A percentile compares a stretch with the other conserved stretches of the same genome.
Conservation (phyloP, 495 filamentous ascomycete genomes). For the Bathelium albidoporum region DNA sequence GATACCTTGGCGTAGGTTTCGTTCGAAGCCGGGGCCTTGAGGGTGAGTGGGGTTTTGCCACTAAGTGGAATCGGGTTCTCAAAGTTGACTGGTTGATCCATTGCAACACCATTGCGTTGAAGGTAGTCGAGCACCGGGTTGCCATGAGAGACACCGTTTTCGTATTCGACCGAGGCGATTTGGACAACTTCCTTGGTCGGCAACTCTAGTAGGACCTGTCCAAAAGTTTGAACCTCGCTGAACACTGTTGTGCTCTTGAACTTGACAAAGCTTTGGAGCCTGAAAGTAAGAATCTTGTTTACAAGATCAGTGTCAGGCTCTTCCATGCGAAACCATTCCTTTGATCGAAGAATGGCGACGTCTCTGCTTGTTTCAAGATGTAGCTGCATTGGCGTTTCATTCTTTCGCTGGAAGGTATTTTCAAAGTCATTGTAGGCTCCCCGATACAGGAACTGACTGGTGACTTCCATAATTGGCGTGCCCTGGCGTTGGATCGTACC, state of each 20-base stretch:
- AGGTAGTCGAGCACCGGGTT: constrained; percentile 97
- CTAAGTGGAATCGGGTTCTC: constrained; percentile 94
- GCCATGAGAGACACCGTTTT: constrained; percentile 78
- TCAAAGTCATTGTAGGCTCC: constrained; percentile 86
- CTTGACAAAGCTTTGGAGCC: constrained; percentile 75
- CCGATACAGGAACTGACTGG: constrained; percentile 93
- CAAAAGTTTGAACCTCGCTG: constrained; percentile 83
- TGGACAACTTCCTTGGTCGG: constrained; percentile 97
- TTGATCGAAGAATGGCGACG: constrained; percentile 84
- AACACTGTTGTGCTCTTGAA: constrained; percentile 95
- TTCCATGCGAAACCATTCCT: constrained; percentile 91
- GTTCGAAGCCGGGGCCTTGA: constrained; percentile 91
- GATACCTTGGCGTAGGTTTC: constrained; percentile 97
- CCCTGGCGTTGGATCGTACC: constrained; percentile 86
- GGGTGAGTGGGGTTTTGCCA: constrained; percentile 75
- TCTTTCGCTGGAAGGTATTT: constrained; percentile 97
- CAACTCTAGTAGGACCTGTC: constrained; percentile 85
- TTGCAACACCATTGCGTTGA: constrained; percentile 77
- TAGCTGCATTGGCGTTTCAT: constrained; percentile 89
- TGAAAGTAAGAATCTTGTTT: constrained; percentile 91
- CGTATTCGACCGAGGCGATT: constrained; percentile 89
- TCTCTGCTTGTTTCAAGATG: constrained; percentile 78
- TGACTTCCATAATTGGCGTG: constrained; percentile 92
- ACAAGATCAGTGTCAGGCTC: constrained; percentile 72
- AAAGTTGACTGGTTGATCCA: constrained; percentile 94